A percentile compares a stretch with the other conserved stretches of the same genome.
Conservation (phyloP, 208 protist species). For the Crithidia acanthocephali region DNA sequence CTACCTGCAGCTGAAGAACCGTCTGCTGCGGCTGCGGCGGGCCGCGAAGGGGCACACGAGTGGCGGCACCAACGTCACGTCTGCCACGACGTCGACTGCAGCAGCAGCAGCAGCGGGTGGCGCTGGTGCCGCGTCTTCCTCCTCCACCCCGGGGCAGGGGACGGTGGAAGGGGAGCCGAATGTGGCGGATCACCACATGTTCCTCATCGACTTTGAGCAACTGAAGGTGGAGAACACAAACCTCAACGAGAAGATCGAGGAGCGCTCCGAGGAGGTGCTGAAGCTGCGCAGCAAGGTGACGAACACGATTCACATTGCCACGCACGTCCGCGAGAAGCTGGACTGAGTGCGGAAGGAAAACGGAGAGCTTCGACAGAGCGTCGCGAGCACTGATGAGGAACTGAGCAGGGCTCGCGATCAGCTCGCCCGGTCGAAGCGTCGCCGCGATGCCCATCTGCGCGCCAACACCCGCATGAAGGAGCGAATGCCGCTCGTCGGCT, state of each 20-base stretch:
- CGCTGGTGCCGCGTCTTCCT: not conserved
- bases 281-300: constrained; percentile 96
- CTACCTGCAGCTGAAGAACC: constrained; percentile 92
- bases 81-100: not conserved
- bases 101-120: not conserved
- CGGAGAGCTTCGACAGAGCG: constrained; percentile 78
- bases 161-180: constrained; percentile 53
- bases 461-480: constrained; percentile 93
- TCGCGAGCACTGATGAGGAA: constrained; percentile 91
- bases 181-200: constrained; percentile 91
- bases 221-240: constrained; percentile 99
- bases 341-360: constrained; percentile 96
- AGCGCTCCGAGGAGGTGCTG: constrained; percentile 97
- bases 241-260: constrained; percentile 98
- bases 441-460: constrained; percentile 85
- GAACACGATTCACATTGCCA: constrained; percentile 97
- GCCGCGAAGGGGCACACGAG: constrained; percentile 32
- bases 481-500: constrained; percentile 94
- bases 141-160: not conserved
- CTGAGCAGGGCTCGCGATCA: constrained; percentile 85
- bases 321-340: constrained; percentile 98
- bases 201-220: constrained; percentile 99
- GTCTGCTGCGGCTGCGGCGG: constrained; percentile 66
- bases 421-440: constrained; percentile 92
- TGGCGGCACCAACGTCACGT: not conserved